Evolutionary conservation across 2,329 filamentous ascomycete genomes (phyloP).

Genomic region (Coccinonectria pachysandricola): DNA sequence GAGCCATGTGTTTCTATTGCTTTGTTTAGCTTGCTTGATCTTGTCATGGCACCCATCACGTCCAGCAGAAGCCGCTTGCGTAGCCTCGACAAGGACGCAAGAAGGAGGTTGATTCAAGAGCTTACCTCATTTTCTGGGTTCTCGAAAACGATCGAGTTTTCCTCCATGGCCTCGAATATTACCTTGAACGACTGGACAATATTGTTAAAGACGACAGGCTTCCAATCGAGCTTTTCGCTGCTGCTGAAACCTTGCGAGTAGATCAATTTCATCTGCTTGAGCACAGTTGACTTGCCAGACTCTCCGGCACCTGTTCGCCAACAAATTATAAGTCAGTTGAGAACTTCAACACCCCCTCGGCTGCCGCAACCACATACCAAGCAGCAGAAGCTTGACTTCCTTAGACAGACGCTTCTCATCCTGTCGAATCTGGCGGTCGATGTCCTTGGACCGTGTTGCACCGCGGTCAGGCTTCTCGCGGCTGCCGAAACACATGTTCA

Average conservation of each 20-base stretch:
- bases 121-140: slow-evolving; percentile 69
- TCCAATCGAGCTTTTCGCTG: slow-evolving; percentile 84
- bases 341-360: too few species aligned
- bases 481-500: slow-evolving; percentile 54
- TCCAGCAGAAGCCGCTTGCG: too few species aligned
- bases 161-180: slow-evolving; percentile 82
- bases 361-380: slow-evolving; percentile 48
- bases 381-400: slow-evolving; percentile 86
- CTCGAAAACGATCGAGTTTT: slow-evolving; percentile 71
- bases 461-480: slow-evolving; percentile 40
- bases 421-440: slow-evolving; percentile 74
- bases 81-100: too few species aligned
- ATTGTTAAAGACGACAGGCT: slow-evolving; percentile 92
- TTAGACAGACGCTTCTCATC: slow-evolving; percentile 81
- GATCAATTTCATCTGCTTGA: slow-evolving; percentile 99
- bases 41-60: too few species aligned
- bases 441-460: slow-evolving; percentile 55
- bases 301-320: slow-evolving; percentile 94
- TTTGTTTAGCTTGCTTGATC: too few species aligned
- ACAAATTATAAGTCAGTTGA: too few species aligned
- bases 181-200: slow-evolving; percentile 85
- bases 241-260: slow-evolving; percentile 87
- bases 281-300: slow-evolving; percentile 81
- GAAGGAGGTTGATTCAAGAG: too few species aligned
- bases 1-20: slow-evolving; percentile 70